A percentile compares a stretch with the other conserved stretches of the same genome.
Evolutionary conservation across 148 eudicot species (phyloP).

Genomic region (Chenopodium album): DNA sequence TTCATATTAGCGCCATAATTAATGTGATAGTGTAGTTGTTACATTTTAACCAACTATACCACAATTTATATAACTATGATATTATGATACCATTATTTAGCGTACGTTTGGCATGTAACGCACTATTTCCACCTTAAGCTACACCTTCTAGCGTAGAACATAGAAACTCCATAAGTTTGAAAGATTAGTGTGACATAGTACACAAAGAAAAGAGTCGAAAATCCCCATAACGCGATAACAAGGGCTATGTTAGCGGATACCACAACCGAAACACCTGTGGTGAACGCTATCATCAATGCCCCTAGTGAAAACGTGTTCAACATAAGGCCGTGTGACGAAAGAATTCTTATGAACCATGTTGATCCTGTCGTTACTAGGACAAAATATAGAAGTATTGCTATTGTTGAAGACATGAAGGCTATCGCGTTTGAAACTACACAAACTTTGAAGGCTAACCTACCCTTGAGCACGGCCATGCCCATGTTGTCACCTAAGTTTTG

Average conservation of each 20-base stretch:
- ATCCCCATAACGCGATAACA: no score
- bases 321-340: background rate
- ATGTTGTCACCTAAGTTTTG: background rate
- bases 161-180: background rate
- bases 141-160: no score
- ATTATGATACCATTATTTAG: no score
- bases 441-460: background rate
- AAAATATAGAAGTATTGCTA: slow-evolving; percentile 14
- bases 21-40: no score
- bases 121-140: no score
- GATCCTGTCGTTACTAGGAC: background rate
- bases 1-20: no score
- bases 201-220: background rate
- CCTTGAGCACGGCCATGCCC: background rate
- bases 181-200: background rate
- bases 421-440: background rate
- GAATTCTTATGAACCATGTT: background rate
- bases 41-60: no score
- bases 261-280: background rate
- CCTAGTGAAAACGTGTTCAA: background rate
- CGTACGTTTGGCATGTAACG: no score
- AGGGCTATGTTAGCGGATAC: background rate
- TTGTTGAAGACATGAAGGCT: slow-evolving; percentile 11
- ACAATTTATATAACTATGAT: no score
- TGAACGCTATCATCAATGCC: slow-evolving; percentile 9